Conservation (phyloP, 768 basidiomycete species). For the Leucosporidium creatinivorum region DNA sequence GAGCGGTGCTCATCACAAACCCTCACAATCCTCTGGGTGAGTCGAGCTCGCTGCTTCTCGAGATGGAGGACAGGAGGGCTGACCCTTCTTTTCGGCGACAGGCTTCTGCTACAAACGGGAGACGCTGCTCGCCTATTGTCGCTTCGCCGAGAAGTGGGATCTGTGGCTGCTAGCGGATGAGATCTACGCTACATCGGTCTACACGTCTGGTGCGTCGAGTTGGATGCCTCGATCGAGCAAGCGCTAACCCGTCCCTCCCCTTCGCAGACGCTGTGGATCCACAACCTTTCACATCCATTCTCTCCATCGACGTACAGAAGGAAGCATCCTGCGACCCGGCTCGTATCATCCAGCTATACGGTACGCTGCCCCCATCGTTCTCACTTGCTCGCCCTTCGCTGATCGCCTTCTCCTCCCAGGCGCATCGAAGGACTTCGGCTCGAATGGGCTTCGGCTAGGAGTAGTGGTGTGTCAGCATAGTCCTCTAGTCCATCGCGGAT, state of each 20-base stretch:
- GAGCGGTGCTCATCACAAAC: constrained; percentile 34
- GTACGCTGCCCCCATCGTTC: not conserved
- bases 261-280: not conserved
- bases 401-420: no score
- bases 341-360: constrained; percentile 26
- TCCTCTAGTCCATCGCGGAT: not conserved
- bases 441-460: not conserved
- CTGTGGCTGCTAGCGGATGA: constrained; percentile 33
- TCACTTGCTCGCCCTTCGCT: no score
- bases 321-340: constrained; percentile 33
- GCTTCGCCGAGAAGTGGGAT: constrained; percentile 34
- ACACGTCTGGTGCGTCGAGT: not conserved
- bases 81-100: not conserved
- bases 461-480: not conserved
- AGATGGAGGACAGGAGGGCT: not conserved
- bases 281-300: constrained; percentile 32
- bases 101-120: constrained; percentile 36
- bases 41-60: not conserved
- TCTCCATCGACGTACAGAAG: constrained; percentile 32
- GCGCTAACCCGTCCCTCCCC: not conserved
- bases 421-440: not conserved
- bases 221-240: no score
- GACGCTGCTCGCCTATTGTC: constrained; percentile 30
- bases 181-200: constrained; percentile 24
- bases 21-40: constrained; percentile 36